phyloP scores from a whole-genome alignment of 768 basidiomycete genomes.

The Leccinum rimulosum region DNA sequence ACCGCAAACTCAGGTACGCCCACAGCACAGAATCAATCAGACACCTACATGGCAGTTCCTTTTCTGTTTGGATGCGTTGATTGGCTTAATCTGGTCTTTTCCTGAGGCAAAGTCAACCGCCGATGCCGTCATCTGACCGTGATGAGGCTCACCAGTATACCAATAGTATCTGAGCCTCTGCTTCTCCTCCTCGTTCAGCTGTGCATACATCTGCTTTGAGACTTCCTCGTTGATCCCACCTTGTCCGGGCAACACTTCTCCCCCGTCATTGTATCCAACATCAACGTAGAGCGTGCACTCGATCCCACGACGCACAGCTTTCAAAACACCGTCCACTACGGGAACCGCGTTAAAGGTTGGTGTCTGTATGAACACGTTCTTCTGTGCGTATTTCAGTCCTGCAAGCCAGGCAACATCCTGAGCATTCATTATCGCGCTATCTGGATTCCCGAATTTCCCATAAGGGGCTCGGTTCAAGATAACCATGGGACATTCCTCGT shows the following conservation, averaged over 20 bases:
- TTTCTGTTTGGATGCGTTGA: constrained; percentile 64
- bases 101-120: constrained; percentile 28
- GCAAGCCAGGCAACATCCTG: constrained; percentile 71
- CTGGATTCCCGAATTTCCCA: constrained; percentile 48
- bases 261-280: constrained; percentile 54
- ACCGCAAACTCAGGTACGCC: not conserved
- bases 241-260: constrained; percentile 63
- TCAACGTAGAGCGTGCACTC: constrained; percentile 60
- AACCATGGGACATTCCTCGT: constrained; percentile 59
- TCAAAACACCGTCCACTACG: constrained; percentile 54
- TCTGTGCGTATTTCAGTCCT: constrained; percentile 56
- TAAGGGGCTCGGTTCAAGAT: constrained; percentile 62
- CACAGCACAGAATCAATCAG: not conserved
- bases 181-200: constrained; percentile 43
- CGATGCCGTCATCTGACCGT: not conserved
- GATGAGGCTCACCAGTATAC: constrained; percentile 40
- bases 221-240: constrained; percentile 76
- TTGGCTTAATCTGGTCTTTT: constrained; percentile 62
- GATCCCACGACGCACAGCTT: constrained; percentile 59
- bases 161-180: constrained; percentile 51
- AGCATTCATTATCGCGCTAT: constrained; percentile 45
- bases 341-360: constrained; percentile 70
- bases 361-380: constrained; percentile 69
- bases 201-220: constrained; percentile 53
- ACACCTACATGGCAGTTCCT: constrained; percentile 62